Evolutionary conservation across 1,139 yeast genomes (phyloP).

Genomic region (Geotrichum cucujoidarum): DNA sequence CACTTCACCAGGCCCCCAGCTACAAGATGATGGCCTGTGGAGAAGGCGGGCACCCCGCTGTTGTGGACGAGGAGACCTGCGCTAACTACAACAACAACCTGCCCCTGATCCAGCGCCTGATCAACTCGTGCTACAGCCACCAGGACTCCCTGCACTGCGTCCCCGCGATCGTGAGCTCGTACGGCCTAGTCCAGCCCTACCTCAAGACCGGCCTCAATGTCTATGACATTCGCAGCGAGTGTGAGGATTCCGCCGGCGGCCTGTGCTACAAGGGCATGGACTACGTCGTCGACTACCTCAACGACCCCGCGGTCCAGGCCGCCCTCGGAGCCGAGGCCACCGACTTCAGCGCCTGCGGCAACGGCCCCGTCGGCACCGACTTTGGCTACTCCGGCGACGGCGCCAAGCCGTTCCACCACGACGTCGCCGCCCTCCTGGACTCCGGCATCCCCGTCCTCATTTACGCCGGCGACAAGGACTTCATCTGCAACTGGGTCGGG

Average conservation of each 20-base stretch:
- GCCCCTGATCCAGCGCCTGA: constrained; percentile 51
- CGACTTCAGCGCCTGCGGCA: constrained; percentile 51
- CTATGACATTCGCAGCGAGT: constrained; percentile 56
- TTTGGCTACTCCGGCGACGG: constrained; percentile 60
- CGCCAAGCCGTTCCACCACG: constrained; percentile 59
- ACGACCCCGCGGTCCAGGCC: constrained; percentile 52
- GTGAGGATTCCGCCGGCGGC: constrained; percentile 47
- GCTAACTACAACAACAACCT: constrained; percentile 48
- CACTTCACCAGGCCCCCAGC: constrained; percentile 60
- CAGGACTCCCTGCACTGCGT: constrained; percentile 47
- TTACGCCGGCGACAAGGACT: constrained; percentile 88
- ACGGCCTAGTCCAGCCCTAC: constrained; percentile 50
- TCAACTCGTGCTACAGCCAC: constrained; percentile 48
- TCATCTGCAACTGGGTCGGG: constrained; percentile 87
- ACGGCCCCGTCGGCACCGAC: constrained; percentile 47
- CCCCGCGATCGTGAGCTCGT: constrained; percentile 84
- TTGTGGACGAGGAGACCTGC: constrained; percentile 59
- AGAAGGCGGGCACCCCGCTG: constrained; percentile 66
- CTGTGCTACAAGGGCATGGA: constrained; percentile 57
- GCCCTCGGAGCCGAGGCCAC: constrained; percentile 59
- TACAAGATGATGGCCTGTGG: constrained; percentile 86
- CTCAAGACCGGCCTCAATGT: constrained; percentile 57
- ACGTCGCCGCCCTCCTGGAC: constrained; percentile 55
- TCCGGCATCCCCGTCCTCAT: constrained; percentile 65
- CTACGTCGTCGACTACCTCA: constrained; percentile 55